Base-by-base conservation (phyloP, 768 basidiomycete genomes). In the Leucogyrophana mollusca region DNA sequence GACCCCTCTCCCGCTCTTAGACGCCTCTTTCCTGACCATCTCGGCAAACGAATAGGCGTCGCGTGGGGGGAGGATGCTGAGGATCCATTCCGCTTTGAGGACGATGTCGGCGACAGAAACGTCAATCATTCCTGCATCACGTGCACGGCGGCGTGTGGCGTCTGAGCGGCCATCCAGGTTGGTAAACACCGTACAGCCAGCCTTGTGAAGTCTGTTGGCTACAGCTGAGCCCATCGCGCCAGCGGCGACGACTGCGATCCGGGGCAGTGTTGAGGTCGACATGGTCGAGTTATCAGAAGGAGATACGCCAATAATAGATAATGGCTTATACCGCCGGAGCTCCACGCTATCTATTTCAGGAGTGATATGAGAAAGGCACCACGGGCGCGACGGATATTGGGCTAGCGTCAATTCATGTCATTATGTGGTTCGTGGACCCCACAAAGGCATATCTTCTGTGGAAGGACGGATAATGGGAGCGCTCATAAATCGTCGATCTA, bases 201-300 rank as follows among this genome's bases (percentile, higher is more conserved):
- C 65, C 17, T 63, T 54, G 2, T 69, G 68, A 27, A 83, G 66
- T 21, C 69, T 72, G 24, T 61, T 69, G 14, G 71, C 82, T 23
- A 85, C 74, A 16, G 70, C 81, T 4, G 79, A 65, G 21, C 80
- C 82, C 84, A 83, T 85, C 2, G 71, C 73, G 14, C 82, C 81
- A 8, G 79, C 72, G 25, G 79, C 73, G 47, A 84, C 63, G 17
- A 83, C 64, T 23, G 74, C 76, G 44, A 83, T 61, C 24, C 56
- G 64, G 49, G 59, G 59, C 45, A 56, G 35, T 33, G 38, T 11
- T 9, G 18, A 9, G 16, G 48, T 16, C 8, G 25, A 43, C 60
- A 67, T 58, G 46, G 24, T 33, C 24, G 27, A 30, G 27, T 7
- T 13, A 13, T 30, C n/a, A n/a, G 27, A 13, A 30, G 6, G 27